phyloP scores from a whole-genome alignment of 345 rosid genomes.

The Eutrema yunnanense region DNA sequence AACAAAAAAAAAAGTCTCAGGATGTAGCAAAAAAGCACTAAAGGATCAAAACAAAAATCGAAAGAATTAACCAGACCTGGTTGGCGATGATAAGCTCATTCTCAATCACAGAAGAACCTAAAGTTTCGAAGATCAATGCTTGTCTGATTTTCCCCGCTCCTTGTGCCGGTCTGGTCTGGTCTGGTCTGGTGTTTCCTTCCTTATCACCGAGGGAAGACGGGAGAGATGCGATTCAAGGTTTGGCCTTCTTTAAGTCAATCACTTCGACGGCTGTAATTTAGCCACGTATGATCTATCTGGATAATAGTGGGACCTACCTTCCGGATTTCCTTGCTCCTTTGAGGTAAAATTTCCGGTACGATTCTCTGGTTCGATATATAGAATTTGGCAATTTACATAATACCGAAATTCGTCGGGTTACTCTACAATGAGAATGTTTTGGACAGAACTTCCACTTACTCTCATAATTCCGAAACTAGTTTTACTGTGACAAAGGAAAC shows the following conservation, averaged over 20 bases:
- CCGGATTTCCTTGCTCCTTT: not conserved
- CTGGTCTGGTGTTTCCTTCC: conserved; percentile 20
- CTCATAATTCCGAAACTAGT: not conserved
- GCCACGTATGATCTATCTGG: conserved; percentile 21
- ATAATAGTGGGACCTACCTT: conserved; percentile 24
- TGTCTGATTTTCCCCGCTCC: conserved; percentile 15
- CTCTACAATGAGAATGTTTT: not conserved
- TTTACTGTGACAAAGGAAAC: no score
- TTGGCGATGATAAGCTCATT: conserved; percentile 31
- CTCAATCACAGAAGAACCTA: not conserved
- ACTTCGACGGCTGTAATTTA: conserved; percentile 2
- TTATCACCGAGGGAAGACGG: conserved; percentile 25
- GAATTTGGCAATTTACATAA: not conserved
- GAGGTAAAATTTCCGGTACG: not conserved
- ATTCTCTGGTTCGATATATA: not conserved
- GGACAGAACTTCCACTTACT: not conserved
- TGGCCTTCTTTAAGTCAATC: conserved; percentile 13
- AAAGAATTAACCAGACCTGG: conserved; percentile 19
- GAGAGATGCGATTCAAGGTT: conserved; percentile 12
- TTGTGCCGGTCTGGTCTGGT: conserved; percentile 6
- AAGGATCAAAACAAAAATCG: not conserved
- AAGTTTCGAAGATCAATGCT: not conserved
- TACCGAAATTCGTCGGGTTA: not conserved
- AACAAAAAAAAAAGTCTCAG: not conserved
- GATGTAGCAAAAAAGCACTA: not conserved